Conservation (phyloP, 2,329 filamentous ascomycete genomes). For the Cordyceps fumosorosea region DNA sequence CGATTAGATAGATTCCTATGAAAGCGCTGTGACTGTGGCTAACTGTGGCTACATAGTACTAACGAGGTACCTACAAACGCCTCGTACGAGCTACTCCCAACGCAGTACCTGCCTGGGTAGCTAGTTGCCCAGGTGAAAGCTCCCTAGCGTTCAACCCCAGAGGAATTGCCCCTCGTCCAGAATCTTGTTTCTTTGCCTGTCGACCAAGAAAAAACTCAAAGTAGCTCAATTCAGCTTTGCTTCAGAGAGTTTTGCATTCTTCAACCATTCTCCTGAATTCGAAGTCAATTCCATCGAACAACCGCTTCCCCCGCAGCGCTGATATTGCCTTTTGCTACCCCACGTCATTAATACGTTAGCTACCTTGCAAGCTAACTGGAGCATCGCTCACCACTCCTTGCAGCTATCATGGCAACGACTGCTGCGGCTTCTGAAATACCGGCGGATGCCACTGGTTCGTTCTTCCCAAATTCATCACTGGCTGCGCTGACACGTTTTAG, state of each 20-base stretch:
- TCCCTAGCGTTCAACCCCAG: not conserved
- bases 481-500: constrained; percentile 38
- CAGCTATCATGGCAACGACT: constrained; percentile 17
- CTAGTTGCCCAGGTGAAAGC: not conserved
- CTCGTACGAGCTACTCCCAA: not conserved
- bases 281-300: not conserved
- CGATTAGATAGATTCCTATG: not conserved
- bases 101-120: no score
- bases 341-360: constrained; percentile 7
- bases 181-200: constrained; percentile 7
- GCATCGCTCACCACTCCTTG: not conserved
- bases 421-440: constrained; percentile 42
- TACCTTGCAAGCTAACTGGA: not conserved
- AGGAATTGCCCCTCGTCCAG: not conserved
- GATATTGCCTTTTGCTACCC: constrained; percentile 4
- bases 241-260: not conserved
- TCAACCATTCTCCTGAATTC: not conserved
- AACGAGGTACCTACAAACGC: not conserved
- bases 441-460: constrained; percentile 65
- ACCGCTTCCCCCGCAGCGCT: not conserved
- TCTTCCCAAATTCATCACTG: not conserved
- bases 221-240: not conserved
- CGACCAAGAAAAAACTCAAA: not conserved
- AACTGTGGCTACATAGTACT: not conserved
- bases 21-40: not conserved